Conservation (phyloP, 1,284 basidiomycete species). For the Tausonia pullulans region DNA sequence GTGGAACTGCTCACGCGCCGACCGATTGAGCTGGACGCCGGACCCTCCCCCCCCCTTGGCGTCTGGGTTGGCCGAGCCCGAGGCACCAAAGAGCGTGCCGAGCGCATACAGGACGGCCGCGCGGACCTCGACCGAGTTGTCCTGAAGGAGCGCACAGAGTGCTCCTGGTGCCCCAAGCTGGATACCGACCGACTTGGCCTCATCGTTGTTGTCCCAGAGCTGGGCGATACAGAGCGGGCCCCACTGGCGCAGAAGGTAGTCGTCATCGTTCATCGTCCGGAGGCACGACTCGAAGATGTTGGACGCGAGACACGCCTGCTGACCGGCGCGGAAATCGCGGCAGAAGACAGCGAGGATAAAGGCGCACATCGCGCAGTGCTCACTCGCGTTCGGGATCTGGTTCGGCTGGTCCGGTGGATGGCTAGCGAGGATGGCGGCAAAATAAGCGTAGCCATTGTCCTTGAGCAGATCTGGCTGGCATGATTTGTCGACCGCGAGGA, state of each 20-base stretch:
- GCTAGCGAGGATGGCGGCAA: conserved; percentile 59
- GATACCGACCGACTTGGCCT: conserved; percentile 77
- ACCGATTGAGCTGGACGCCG: conserved; percentile 66
- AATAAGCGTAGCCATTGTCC: conserved; percentile 78
- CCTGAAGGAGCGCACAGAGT: conserved; percentile 67
- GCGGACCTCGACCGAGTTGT: conserved; percentile 86
- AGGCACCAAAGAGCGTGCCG: conserved; percentile 86
- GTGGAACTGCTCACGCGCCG: conserved; percentile 56
- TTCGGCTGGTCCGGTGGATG: conserved; percentile 25
- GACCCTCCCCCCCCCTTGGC: conserved; percentile 72
- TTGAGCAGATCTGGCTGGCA: conserved; percentile 86
- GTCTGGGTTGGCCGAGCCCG: conserved; percentile 54
- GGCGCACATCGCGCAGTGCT: conserved; percentile 98
- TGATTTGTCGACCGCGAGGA: conserved; percentile 84
- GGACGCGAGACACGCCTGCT: conserved; percentile 73
- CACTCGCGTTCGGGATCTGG: conserved; percentile 78
- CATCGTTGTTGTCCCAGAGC: conserved; percentile 89
- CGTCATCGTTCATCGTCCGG: conserved; percentile 67
- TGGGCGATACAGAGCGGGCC: conserved; percentile 85
- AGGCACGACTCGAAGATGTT: conserved; percentile 84
- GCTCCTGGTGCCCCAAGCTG: conserved; percentile 32
- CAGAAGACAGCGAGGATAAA: conserved; percentile 91
- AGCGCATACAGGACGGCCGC: conserved; percentile 84
- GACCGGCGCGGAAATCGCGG: conserved; percentile 75
- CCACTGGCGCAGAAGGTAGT: conserved; percentile 91